A percentile compares a stretch with the other conserved stretches of the same genome.
Conservation (phyloP, 2,329 filamentous ascomycete species). For the Rutstroemia sp. region DNA sequence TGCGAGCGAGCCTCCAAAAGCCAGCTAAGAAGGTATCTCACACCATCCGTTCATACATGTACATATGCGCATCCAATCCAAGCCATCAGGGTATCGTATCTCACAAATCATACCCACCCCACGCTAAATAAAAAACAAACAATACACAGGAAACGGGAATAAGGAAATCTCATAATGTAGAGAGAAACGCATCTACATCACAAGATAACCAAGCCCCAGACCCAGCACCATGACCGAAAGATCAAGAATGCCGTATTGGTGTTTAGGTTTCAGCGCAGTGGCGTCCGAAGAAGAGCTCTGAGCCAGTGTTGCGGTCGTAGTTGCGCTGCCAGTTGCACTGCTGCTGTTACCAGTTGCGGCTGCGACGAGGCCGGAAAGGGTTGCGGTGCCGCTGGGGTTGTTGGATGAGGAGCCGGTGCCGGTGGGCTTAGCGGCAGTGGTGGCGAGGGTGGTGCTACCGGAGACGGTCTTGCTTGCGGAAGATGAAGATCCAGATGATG, state of each 20-base stretch:
- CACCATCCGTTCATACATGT: no score
- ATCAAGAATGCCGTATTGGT: conserved; percentile 24
- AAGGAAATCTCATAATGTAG: no score
- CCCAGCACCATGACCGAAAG: conserved; percentile 25
- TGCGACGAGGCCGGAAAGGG: conserved; percentile 7
- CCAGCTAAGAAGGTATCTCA: no score
- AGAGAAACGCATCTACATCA: conserved; percentile 23
- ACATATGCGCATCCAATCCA: no score
- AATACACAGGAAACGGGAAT: no score
- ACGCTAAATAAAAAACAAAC: no score
- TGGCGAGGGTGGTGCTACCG: not conserved
- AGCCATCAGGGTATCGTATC: no score
- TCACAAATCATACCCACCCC: no score
- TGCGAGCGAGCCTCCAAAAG: no score
- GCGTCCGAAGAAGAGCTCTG: conserved; percentile 22
- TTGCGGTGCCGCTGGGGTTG: conserved; percentile 7
- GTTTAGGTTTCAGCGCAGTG: conserved; percentile 17
- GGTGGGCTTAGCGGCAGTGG: conserved; percentile 7
- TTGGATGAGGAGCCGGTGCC: conserved; percentile 2
- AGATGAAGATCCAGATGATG: not conserved
- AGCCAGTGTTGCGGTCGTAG: not conserved
- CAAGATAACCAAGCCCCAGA: conserved; percentile 27
- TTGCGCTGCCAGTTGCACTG: not conserved
- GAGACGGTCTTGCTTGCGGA: conserved; percentile 4
- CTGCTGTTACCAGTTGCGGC: not conserved